phyloP scores from a whole-genome alignment of 2,329 filamentous ascomycete genomes.

The Sclerotinia sclerotiorum region DNA sequence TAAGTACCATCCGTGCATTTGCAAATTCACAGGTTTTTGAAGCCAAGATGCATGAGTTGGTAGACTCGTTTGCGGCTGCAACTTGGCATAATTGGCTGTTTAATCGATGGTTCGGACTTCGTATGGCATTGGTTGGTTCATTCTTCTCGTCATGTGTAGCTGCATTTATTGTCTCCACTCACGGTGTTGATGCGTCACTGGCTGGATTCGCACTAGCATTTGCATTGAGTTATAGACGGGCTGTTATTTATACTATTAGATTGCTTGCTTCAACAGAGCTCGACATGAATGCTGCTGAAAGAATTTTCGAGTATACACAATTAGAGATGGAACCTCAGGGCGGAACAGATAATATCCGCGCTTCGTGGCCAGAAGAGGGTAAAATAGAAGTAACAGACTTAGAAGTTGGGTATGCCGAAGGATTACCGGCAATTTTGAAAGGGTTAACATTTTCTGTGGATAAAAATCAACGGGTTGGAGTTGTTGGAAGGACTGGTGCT shows the following conservation, averaged over 20 bases:
- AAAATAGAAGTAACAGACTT: conserved; percentile 70
- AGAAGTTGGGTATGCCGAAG: conserved; percentile 68
- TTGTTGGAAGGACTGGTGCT: conserved; percentile 37
- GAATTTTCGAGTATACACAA: conserved; percentile 71
- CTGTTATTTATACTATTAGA: conserved; percentile 62
- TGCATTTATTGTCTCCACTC: conserved; percentile 59
- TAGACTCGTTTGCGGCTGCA: conserved; percentile 65
- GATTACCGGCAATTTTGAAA: conserved; percentile 67
- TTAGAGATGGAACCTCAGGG: conserved; percentile 64
- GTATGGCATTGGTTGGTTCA: conserved; percentile 68
- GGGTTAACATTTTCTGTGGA: conserved; percentile 65
- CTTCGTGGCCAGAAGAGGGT: conserved; percentile 72
- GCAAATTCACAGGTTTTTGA: conserved; percentile 65
- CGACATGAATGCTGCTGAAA: conserved; percentile 74
- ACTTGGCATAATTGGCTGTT: conserved; percentile 67
- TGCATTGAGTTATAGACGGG: conserved; percentile 63
- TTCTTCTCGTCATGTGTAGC: conserved; percentile 65
- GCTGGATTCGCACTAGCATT: conserved; percentile 75
- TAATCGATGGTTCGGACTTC: conserved; percentile 69
- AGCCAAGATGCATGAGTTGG: conserved; percentile 63
- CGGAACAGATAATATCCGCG: conserved; percentile 56
- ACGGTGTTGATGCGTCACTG: conserved; percentile 62
- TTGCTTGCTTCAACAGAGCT: conserved; percentile 68
- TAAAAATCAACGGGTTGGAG: conserved; percentile 53
- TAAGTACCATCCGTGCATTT: conserved; percentile 73